Evolutionary conservation across 2,329 filamentous ascomycete genomes (phyloP).

Genomic region (Drechslerella dactyloides): DNA sequence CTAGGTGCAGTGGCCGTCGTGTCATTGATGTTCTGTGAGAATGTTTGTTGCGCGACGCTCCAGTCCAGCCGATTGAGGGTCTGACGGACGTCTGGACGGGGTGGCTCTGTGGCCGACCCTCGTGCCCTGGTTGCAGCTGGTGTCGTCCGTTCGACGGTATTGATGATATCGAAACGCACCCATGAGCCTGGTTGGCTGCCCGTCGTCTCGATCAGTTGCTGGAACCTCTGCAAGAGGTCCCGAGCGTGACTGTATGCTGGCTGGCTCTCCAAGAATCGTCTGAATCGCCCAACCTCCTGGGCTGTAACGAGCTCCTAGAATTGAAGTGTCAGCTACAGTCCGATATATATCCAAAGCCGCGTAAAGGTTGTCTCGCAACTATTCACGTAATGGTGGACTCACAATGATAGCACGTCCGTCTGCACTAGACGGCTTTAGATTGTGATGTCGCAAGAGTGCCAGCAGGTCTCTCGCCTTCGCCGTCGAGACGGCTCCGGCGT

Average conservation of each 20-base stretch:
- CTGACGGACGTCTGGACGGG: constrained; percentile 8
- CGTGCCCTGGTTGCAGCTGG: constrained; percentile 10
- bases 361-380: no score
- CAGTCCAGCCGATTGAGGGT: constrained; percentile 11
- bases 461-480: not conserved
- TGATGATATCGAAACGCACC: constrained; percentile 10
- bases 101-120: not conserved
- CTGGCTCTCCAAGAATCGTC: not conserved
- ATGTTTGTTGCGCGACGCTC: constrained; percentile 8
- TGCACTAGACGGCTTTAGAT: not conserved
- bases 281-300: not conserved
- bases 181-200: not conserved
- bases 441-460: not conserved
- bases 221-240: not conserved
- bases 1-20: not conserved
- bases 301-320: not conserved
- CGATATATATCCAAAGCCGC: no score
- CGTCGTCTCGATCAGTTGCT: not conserved
- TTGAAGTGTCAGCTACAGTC: not conserved
- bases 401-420: not conserved
- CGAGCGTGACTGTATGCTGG: not conserved
- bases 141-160: not conserved
- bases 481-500: not conserved
- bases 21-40: not conserved
- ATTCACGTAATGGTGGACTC: not conserved